A percentile compares a stretch with the other conserved stretches of the same genome.
phyloP scores from a whole-genome alignment of 768 basidiomycete species.

The Tricholoma flavovirens region DNA sequence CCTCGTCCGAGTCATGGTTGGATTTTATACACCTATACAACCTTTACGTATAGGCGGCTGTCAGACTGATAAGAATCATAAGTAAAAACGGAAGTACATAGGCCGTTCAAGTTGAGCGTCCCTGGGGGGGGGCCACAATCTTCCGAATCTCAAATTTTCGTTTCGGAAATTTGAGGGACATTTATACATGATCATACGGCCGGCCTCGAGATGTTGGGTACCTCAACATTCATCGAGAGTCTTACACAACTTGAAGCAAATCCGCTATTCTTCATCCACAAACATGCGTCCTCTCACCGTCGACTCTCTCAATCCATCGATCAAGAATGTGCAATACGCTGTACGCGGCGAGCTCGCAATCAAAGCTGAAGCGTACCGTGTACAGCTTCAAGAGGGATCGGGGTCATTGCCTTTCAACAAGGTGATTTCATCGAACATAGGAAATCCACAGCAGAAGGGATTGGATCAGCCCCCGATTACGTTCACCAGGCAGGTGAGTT shows the following conservation, averaged over 20 bases:
- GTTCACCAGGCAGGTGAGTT: constrained; percentile 85
- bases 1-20: too few species aligned
- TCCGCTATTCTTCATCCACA: constrained; percentile 8
- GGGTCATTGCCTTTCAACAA: constrained; percentile 73
- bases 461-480: constrained; percentile 92
- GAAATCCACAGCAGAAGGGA: constrained; percentile 95
- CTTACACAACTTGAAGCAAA: background rate
- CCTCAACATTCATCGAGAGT: background rate
- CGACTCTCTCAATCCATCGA: constrained; percentile 74
- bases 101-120: background rate
- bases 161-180: background rate
- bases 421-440: constrained; percentile 94
- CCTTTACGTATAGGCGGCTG: too few species aligned
- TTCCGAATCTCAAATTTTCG: background rate
- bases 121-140: background rate
- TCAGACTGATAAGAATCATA: background rate
- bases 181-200: background rate
- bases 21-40: too few species aligned
- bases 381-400: constrained; percentile 48
- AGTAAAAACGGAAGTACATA: too few species aligned
- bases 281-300: constrained; percentile 56
- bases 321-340: constrained; percentile 90
- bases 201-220: background rate
- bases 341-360: constrained; percentile 97
- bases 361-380: constrained; percentile 81